Evolutionary conservation across 768 basidiomycete species (phyloP), one percentile per base, ranked within the genome.

Genomic region (Coprinopsis strossmayeri): DNA sequence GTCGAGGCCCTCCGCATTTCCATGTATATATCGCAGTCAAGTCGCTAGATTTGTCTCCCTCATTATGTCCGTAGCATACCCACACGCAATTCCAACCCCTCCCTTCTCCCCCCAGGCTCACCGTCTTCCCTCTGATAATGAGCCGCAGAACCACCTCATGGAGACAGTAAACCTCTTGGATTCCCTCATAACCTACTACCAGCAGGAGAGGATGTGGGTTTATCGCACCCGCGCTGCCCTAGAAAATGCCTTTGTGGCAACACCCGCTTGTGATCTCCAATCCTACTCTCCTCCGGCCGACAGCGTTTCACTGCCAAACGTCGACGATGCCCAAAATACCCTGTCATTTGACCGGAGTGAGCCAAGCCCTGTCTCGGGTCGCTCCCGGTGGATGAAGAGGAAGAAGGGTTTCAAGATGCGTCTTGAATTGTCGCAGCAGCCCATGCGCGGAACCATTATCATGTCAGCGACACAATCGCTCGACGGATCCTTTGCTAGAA

Each of bases 121-220:
- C 23, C 57, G 53, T 28, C 55, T 56, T 28, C 55, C 62, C 4
- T 53, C 55, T 39, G 53, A 57, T 18, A 45, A 57, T 24, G 40
- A 25, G 5, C 17, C 47, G 11, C 18, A 61, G 66, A 56, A 62
- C 46, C 64, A 70, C 13, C 67, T 75, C 30, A 66, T 69, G 28
- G 69, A 69, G 12, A 78, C 83, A n/a, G 67, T 76, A 38, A 66
- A 71, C 55, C 73, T 82, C 54, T 78, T 86, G 58, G 78, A 84
- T 56, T 74, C 76, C 23, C 78, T 87, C 45, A 71, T 81, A 34
- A 67, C 73, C 4, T 85, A 81, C 56, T 87, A 87, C 61, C 78
- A 83, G 59, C 75, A 79, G 53, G 82, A 86, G 64, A 79, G 79
- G 32, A 78, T 76, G 67, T 87, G 84, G 82, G 76, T 85, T 4